phyloP scores from a whole-genome alignment of 768 basidiomycete genomes.

The Leccinum barrowsii region DNA sequence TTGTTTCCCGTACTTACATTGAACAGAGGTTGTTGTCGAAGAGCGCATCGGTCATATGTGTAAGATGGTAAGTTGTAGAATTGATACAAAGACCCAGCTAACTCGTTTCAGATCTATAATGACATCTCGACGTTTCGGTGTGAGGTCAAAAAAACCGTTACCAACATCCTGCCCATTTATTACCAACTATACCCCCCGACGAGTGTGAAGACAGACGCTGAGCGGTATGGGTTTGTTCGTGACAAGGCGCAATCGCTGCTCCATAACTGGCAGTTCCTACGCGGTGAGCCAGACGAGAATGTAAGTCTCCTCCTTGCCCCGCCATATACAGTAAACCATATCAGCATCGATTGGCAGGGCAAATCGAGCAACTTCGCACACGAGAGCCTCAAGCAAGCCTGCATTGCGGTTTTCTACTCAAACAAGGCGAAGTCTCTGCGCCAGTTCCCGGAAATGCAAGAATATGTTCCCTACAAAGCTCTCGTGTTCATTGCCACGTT shows the following conservation, averaged over 20 bases:
- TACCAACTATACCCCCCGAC: not conserved
- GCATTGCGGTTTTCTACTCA: not conserved
- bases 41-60: too few relatives aligned
- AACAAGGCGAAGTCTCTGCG: not conserved
- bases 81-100: not conserved
- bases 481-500: not conserved
- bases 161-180: not conserved
- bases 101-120: not conserved
- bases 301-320: not conserved
- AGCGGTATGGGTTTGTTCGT: not conserved
- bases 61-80: not conserved
- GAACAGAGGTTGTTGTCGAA: too few relatives aligned
- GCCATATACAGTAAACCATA: not conserved
- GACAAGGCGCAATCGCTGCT: not conserved
- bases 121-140: not conserved
- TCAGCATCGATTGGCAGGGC: not conserved
- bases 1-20: not conserved
- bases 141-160: not conserved
- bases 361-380: not conserved
- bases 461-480: not conserved
- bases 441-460: not conserved
- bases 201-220: not conserved
- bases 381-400: not conserved
- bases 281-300: not conserved
- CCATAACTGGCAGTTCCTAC: not conserved